Evolutionary conservation across 371 early-diverging fungal genomes (phyloP).

Genomic region (Entomophthora muscae): DNA sequence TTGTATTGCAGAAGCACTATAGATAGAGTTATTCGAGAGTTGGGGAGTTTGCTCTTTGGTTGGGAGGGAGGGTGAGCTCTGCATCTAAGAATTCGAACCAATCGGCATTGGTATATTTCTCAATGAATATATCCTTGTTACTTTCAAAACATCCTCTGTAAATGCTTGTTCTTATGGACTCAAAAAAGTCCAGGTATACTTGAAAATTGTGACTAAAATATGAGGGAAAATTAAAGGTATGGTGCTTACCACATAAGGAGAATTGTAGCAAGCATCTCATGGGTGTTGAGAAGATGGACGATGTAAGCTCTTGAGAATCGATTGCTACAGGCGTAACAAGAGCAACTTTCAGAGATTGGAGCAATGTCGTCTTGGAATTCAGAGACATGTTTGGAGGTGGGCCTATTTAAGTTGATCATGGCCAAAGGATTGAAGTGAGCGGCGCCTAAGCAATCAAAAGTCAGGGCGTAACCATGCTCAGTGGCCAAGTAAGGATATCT

Average conservation of each 20-base stretch:
- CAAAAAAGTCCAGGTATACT: background rate
- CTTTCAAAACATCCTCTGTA: background rate
- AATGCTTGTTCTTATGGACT: background rate
- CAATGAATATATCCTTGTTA: background rate
- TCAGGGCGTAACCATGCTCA: slow-evolving; percentile 5
- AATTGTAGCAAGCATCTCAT: slow-evolving; percentile 5
- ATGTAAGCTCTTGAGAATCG: slow-evolving; percentile 8
- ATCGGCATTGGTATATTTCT: background rate
- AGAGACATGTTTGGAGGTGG: background rate
- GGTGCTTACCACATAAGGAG: background rate
- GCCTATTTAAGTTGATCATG: slow-evolving; percentile 3
- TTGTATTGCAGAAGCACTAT: no score
- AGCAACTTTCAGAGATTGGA: background rate
- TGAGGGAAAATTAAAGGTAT: background rate
- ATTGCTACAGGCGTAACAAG: slow-evolving; percentile 6
- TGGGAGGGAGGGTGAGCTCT: background rate
- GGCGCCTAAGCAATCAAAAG: background rate
- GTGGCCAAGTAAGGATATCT: slow-evolving; percentile 1
- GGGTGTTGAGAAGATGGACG: slow-evolving; percentile 6
- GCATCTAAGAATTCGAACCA: background rate
- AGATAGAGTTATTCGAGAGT: no score
- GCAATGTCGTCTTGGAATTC: background rate
- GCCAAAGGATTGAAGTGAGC: background rate
- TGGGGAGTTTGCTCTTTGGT: no score
- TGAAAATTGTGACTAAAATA: slow-evolving; percentile 7